Percentiles rank a stretch among this genome's conserved stretches.
These are phyloP conservation scores for Nannizzia gypsea DNA, from an alignment of 2,329 filamentous ascomycete genomes.

Conservation along the genomic window DNA sequence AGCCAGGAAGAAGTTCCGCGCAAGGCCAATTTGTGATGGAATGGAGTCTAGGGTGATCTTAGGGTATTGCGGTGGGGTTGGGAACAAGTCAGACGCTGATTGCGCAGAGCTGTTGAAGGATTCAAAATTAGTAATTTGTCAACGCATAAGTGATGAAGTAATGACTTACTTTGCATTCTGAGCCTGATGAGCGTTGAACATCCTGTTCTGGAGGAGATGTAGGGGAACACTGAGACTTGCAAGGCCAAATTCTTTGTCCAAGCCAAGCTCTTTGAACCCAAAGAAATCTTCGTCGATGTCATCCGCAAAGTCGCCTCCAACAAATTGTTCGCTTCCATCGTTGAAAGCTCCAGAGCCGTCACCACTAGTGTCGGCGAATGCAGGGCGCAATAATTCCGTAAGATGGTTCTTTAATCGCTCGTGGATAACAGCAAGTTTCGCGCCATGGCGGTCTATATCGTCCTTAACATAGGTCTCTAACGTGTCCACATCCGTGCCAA, in stretches of 20 bases:
- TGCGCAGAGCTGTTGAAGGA: slow-evolving; percentile 23
- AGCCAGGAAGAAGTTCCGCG: slow-evolving; percentile 81
- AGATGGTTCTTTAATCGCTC: slow-evolving; percentile 91
- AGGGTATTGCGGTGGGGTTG: slow-evolving; percentile 57
- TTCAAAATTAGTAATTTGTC: slow-evolving; percentile 9
- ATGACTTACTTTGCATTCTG: slow-evolving; percentile 49
- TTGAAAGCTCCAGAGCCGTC: slow-evolving; percentile 89
- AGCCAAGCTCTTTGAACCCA: slow-evolving; percentile 86
- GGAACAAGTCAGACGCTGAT: slow-evolving; percentile 49
- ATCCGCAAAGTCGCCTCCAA: slow-evolving; percentile 92
- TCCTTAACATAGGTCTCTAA: slow-evolving; percentile 84
- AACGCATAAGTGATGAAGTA: slow-evolving; percentile 3
- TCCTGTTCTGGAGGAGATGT: slow-evolving; percentile 82
- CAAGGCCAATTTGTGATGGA: slow-evolving; percentile 68
- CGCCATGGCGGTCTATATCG: slow-evolving; percentile 74
- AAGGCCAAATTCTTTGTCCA: slow-evolving; percentile 82
- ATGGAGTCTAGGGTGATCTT: slow-evolving; percentile 70
- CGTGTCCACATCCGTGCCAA: slow-evolving; percentile 67
- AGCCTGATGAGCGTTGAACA: slow-evolving; percentile 72
- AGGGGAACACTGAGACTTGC: slow-evolving; percentile 82
- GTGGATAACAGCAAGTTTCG: slow-evolving; percentile 71
- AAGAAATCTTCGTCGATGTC: slow-evolving; percentile 99
- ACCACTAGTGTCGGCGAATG: slow-evolving; percentile 63
- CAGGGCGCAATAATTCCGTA: slow-evolving; percentile 83
- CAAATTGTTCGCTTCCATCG: slow-evolving; percentile 92